Conservation (phyloP, 73 alveolate species). For the Paramecium bursaria region DNA sequence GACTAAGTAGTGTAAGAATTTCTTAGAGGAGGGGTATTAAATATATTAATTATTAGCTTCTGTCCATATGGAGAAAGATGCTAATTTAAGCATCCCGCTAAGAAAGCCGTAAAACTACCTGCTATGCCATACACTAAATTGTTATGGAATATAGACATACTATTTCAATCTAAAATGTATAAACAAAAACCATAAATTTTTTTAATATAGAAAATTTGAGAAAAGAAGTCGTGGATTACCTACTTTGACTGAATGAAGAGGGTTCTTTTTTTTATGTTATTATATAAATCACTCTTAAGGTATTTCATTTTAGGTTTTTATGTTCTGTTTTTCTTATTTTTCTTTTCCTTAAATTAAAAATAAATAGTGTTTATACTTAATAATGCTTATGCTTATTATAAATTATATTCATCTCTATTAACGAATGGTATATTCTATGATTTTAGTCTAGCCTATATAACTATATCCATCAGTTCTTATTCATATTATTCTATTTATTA, state of each 20-base stretch:
- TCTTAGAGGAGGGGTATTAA: constrained; percentile 58
- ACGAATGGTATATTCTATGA: constrained; percentile 74
- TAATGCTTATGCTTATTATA: background rate
- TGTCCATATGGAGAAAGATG: constrained; percentile 78
- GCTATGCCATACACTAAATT: background rate
- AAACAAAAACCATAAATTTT: background rate
- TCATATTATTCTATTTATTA: constrained; percentile 45
- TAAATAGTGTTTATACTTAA: background rate
- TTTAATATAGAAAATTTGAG: background rate
- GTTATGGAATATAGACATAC: background rate
- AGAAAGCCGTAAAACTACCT: background rate
- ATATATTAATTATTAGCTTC: too few relatives aligned
- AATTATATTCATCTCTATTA: constrained; percentile 20
- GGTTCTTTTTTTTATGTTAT: background rate
- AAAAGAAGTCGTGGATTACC: background rate
- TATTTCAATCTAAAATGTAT: background rate
- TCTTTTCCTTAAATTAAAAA: constrained; percentile 21
- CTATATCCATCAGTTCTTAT: constrained; percentile 76
- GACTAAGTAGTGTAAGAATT: constrained; percentile 69
- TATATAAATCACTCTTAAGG: background rate
- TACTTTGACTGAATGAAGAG: background rate
- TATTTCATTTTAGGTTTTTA: constrained; percentile 2
- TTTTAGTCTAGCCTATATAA: constrained; percentile 73
- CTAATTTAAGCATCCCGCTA: constrained; percentile 63
- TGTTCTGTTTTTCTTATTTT: constrained; percentile 13